Evolutionary conservation across 2,329 filamentous ascomycete genomes (phyloP).

Genomic region (Aspergillus sp.): DNA sequence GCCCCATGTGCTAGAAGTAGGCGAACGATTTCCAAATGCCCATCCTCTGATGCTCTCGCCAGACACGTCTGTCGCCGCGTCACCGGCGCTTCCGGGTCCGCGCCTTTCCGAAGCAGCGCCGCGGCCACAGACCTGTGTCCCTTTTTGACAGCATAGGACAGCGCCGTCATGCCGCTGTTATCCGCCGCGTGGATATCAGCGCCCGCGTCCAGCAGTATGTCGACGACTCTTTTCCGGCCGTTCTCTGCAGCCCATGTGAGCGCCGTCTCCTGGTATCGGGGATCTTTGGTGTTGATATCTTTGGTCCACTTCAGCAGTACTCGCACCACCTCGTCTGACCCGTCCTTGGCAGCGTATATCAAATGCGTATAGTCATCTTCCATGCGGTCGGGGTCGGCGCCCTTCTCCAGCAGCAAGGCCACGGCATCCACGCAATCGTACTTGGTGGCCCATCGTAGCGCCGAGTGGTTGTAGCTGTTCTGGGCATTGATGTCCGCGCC

Average conservation of each 20-base stretch:
- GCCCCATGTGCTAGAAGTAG: not conserved
- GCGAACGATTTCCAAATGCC: not conserved
- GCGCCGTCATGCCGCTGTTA: not conserved
- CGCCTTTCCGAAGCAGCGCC: not conserved
- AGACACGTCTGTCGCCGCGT: not conserved
- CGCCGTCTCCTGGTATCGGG: not conserved
- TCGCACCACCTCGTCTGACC: not conserved
- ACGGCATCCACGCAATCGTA: not conserved
- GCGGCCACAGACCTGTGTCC: not conserved
- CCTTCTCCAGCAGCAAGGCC: not conserved
- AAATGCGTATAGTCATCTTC: not conserved
- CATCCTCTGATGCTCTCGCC: not conserved
- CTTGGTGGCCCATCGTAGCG: not conserved
- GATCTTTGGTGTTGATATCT: not conserved
- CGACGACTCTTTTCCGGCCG: not conserved
- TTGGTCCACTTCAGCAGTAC: not conserved
- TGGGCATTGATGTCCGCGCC: not conserved
- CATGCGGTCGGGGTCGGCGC: not conserved
- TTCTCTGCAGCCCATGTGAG: not conserved
- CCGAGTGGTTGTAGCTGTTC: not conserved
- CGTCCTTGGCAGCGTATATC: not conserved
- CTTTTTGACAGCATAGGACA: not conserved
- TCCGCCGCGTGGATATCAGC: not conserved
- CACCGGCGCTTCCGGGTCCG: not conserved
- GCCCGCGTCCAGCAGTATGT: not conserved